Evolutionary conservation across 176 grass and related monocot species (phyloP), one percentile per base, ranked within the genome.

Genomic region (Zea luxurians): DNA sequence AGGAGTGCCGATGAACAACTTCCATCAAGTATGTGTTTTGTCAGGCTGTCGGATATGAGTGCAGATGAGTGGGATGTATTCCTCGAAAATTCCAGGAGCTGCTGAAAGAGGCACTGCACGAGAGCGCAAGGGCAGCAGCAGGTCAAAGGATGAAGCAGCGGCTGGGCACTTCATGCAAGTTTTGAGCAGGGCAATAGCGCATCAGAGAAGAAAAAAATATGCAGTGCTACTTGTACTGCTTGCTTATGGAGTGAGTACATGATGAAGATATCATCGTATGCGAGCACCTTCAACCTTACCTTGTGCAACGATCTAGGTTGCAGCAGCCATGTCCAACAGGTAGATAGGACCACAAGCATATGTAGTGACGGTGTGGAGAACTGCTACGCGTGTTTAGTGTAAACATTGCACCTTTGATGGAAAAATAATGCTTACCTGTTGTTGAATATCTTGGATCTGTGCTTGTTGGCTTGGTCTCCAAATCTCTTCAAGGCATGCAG

Each of bases 341-440:
- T 67, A 73, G 2, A 40, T 74, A 27, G 27, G 27, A 27, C 27
- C 27, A 27, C 27, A 27, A 27, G 27, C 27, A 27, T 27, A 27
- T 27, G 27, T 27, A 27, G 27, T 27, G 27, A 27, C 27, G 27
- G 27, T 27, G 27, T 27, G 27, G 27, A 27, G 27, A 27, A 27
- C 27, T 27, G 27, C 27, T 27, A 27, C 27, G 27, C 27, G 1
- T 27, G 27, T 27, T 27, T 27, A 68, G 83, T 73, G 50, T 66
- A 53, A 42, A 72, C 48, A 11, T n/a, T 38, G 8, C 15, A 34
- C 61, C 17, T 60, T 67, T n/a, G 61, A 64, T 83, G 74, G 78
- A 78, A 87, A 87, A 83, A 79, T 68, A 40, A 60, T 83, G 57
- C 16, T 77, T 71, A 47, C 46, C 47, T 71, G 8, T 8, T 62